These are phyloP conservation scores for Lachnellula subtilissima DNA, from an alignment of 2,329 filamentous ascomycete genomes.

Conservation along the genomic window DNA sequence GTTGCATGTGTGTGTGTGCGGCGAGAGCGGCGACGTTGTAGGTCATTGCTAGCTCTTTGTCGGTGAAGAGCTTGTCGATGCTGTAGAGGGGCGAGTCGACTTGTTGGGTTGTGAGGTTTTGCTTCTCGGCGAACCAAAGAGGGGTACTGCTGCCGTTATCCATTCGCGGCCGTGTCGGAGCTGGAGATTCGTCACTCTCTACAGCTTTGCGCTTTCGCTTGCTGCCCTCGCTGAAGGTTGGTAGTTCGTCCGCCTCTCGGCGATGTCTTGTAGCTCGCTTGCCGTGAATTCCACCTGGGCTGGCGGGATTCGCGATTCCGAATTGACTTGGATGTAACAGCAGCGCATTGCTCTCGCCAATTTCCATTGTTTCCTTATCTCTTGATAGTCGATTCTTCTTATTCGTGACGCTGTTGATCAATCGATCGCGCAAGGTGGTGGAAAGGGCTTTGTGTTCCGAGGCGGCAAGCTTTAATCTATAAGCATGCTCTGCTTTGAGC, in stretches of 20 bases:
- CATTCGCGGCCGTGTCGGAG: conserved; percentile 48
- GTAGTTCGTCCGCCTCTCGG: conserved; percentile 53
- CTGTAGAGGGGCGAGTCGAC: conserved; percentile 55
- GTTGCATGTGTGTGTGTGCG: conserved; percentile 56
- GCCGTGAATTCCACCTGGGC: conserved; percentile 57
- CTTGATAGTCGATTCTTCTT: conserved; percentile 61
- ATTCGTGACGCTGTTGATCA: conserved; percentile 59
- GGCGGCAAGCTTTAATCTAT: conserved; percentile 58
- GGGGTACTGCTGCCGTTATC: conserved; percentile 56
- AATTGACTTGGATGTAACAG: conserved; percentile 65
- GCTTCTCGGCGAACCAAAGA: conserved; percentile 58
- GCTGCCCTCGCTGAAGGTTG: conserved; percentile 50
- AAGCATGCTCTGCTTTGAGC: conserved; percentile 54
- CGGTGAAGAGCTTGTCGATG: conserved; percentile 66
- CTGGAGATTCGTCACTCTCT: conserved; percentile 61
- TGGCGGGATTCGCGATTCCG: conserved; percentile 59
- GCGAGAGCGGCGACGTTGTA: conserved; percentile 60
- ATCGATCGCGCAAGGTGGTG: conserved; percentile 58
- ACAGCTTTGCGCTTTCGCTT: conserved; percentile 58
- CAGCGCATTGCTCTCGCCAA: conserved; percentile 60
- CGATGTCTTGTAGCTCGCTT: conserved; percentile 60
- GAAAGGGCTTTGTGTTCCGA: conserved; percentile 57
- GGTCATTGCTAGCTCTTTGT: conserved; percentile 62
- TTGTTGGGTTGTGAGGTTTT: conserved; percentile 44
- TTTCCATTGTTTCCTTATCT: conserved; percentile 65